These are phyloP conservation scores for Kalanchoe fedtschenkoi DNA, from an alignment of 164 flowering plant genomes.

Conservation along the genomic window DNA sequence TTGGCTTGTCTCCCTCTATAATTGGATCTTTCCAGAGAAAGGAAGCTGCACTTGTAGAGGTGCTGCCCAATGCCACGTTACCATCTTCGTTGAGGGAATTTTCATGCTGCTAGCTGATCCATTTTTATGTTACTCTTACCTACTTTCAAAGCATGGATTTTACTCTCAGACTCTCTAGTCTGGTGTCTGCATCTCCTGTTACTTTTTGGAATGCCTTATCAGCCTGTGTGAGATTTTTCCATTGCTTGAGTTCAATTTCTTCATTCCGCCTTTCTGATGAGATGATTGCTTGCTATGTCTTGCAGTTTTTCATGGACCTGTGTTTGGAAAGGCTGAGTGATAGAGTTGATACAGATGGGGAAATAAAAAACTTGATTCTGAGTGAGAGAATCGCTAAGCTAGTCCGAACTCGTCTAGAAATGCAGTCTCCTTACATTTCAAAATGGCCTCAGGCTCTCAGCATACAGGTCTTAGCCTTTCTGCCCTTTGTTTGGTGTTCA, in stretches of 20 bases:
- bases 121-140: too few species aligned
- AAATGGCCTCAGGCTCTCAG: constrained; percentile 88
- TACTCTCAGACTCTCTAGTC: too few species aligned
- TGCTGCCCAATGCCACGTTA: too few species aligned
- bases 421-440: constrained; percentile 70
- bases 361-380: constrained; percentile 41
- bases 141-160: too few species aligned
- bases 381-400: constrained; percentile 68
- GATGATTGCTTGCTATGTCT: background rate
- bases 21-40: constrained; percentile 79
- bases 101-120: too few species aligned
- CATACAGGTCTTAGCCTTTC: constrained; percentile 44
- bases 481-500: background rate
- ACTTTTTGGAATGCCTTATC: too few species aligned
- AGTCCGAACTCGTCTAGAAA: constrained; percentile 55
- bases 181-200: too few species aligned
- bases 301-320: constrained; percentile 96
- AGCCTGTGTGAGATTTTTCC: background rate
- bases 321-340: constrained; percentile 76
- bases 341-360: constrained; percentile 46
- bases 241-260: background rate
- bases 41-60: constrained; percentile 96
- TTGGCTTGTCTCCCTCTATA: constrained; percentile 77
- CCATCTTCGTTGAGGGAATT: too few species aligned
- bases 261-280: too few species aligned